These are phyloP conservation scores for Friedmanniomyces endolithicus DNA, from an alignment of 495 filamentous ascomycete genomes.

Conservation along the genomic window DNA sequence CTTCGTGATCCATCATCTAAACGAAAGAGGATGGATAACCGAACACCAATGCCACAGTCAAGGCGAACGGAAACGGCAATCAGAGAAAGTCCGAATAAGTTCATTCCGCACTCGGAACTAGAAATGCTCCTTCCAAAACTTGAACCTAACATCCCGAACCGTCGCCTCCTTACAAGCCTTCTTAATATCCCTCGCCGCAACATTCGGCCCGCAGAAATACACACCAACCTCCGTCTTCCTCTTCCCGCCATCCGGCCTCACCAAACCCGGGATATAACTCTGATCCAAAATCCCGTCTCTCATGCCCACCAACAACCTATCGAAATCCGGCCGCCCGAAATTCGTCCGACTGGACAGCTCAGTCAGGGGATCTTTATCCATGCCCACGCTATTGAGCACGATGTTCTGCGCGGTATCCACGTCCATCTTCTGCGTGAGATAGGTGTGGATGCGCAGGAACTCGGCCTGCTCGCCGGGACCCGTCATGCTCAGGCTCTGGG, in stretches of 20 bases:
- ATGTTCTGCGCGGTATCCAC: slow-evolving; percentile 89
- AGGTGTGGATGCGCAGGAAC: slow-evolving; percentile 96
- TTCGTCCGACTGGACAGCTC: slow-evolving; percentile 83
- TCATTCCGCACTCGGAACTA: no score
- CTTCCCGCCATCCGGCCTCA: slow-evolving; percentile 39
- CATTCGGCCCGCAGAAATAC: slow-evolving; percentile 87
- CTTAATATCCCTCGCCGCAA: slow-evolving; percentile 72
- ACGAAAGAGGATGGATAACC: no score
- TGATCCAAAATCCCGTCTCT: slow-evolving; percentile 73
- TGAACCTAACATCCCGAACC: slow-evolving; percentile 71
- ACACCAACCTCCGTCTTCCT: slow-evolving; percentile 75
- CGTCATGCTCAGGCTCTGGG: slow-evolving; percentile 55
- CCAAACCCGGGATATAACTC: slow-evolving; percentile 71
- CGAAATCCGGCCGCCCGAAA: slow-evolving; percentile 90
- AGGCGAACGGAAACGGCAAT: no score
- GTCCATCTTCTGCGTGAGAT: slow-evolving; percentile 88
- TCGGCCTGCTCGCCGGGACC: slow-evolving; percentile 54
- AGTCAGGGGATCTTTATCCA: slow-evolving; percentile 76
- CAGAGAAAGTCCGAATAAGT: no score
- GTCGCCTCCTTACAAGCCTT: slow-evolving; percentile 61
- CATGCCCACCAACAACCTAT: slow-evolving; percentile 69
- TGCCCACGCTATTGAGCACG: slow-evolving; percentile 86
- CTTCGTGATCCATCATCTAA: no score
- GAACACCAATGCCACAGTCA: no score
- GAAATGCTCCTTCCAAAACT: slow-evolving; percentile 98